Percentiles rank a stretch among this genome's conserved stretches.
phyloP scores from a whole-genome alignment of 2,329 filamentous ascomycete genomes.

The Aphanoascus verrucosus region DNA sequence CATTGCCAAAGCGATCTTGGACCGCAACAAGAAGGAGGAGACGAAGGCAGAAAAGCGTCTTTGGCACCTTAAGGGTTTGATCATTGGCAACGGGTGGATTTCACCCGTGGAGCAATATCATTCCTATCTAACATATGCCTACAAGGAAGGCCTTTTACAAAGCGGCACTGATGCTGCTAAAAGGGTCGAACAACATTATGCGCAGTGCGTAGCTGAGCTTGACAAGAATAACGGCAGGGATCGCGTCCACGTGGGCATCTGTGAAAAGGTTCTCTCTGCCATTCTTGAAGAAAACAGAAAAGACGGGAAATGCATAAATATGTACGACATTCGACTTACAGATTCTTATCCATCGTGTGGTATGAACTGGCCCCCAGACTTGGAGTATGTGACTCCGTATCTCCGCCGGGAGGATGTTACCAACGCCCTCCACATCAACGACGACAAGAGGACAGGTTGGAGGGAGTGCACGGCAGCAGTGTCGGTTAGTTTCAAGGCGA shows the following conservation, averaged over 20 bases:
- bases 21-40: constrained; percentile 60
- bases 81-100: constrained; percentile 98
- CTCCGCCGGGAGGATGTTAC: constrained; percentile 71
- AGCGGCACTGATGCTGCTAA: constrained; percentile 54
- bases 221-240: constrained; percentile 49
- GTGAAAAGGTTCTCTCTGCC: constrained; percentile 65
- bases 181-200: constrained; percentile 57
- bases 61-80: constrained; percentile 73
- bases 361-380: constrained; percentile 95
- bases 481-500: constrained; percentile 56
- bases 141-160: constrained; percentile 61
- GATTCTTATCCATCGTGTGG: constrained; percentile 77
- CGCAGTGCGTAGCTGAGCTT: constrained; percentile 54
- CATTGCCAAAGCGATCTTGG: constrained; percentile 80
- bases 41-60: constrained; percentile 31
- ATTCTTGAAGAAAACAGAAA: constrained; percentile 57
- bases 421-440: constrained; percentile 68
- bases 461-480: constrained; percentile 78
- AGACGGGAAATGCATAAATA: constrained; percentile 65
- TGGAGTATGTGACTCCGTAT: constrained; percentile 67
- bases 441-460: constrained; percentile 79
- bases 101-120: constrained; percentile 82
- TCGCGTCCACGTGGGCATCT: constrained; percentile 57
- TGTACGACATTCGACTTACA: constrained; percentile 87
- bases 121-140: constrained; percentile 70